Conservation (phyloP, 1,284 basidiomycete species). For the Pholiota adiposa region DNA sequence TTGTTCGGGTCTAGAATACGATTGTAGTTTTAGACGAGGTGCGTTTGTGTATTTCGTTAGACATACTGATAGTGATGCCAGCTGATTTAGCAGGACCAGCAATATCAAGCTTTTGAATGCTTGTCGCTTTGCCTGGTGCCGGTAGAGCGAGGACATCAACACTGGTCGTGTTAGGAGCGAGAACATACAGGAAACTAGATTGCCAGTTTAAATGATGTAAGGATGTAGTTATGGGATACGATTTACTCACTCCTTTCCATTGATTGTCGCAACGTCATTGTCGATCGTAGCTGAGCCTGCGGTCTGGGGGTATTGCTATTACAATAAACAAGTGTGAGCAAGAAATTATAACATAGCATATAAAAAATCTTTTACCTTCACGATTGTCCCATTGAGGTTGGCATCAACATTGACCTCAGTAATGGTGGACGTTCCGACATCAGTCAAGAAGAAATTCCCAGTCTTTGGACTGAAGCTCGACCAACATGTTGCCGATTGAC, state of each 20-base stretch:
- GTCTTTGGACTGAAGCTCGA: slow-evolving; percentile 48
- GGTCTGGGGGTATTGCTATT: slow-evolving; percentile 46
- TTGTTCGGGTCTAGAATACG: slow-evolving; percentile 37
- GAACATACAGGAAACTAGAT: slow-evolving; percentile 48
- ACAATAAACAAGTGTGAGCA: too few relatives aligned
- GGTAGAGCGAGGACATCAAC: slow-evolving; percentile 47
- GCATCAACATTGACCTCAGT: slow-evolving; percentile 52
- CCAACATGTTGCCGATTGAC: slow-evolving; percentile 55
- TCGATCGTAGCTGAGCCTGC: slow-evolving; percentile 48
- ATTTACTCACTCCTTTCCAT: slow-evolving; percentile 47
- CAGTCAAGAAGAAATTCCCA: slow-evolving; percentile 53
- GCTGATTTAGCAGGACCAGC: slow-evolving; percentile 39
- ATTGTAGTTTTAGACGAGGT: not conserved
- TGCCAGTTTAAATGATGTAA: not conserved
- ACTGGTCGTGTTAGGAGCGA: slow-evolving; percentile 43
- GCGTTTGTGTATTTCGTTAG: not conserved
- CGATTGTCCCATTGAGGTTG: slow-evolving; percentile 46
- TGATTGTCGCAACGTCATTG: slow-evolving; percentile 46
- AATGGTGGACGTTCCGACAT: slow-evolving; percentile 45
- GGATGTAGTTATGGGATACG: too few relatives aligned
- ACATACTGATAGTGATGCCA: slow-evolving; percentile 42
- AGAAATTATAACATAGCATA: not conserved
- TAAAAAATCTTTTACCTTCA: slow-evolving; percentile 35
- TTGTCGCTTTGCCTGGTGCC: slow-evolving; percentile 41
- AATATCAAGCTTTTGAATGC: slow-evolving; percentile 45